Base-by-base conservation (phyloP, 2,329 filamentous ascomycete genomes). In the Drechslera avenae region DNA sequence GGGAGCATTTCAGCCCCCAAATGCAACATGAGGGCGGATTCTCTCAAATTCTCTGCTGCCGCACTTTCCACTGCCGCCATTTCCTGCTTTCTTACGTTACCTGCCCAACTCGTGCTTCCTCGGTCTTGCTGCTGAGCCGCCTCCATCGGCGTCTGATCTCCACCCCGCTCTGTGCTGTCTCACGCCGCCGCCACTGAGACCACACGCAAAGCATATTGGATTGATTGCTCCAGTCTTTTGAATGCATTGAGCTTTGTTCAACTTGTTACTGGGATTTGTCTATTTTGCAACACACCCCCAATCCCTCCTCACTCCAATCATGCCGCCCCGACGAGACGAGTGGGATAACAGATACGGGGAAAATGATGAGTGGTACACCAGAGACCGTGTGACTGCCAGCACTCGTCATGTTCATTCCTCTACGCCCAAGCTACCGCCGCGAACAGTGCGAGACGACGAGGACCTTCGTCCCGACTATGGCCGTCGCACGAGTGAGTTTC, bases 311-410 rank as follows among this genome's bases (percentile, higher is more conserved):
- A 23, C 21, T 23, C 21, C 21, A 23, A n/a, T 17, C 35, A 50
- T 17, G 28, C 71, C 71, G 69, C 56, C 62, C 26, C 56, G 47
- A 17, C 50, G 62, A 54, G 58, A 63, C 45, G 59, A 54, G 43
- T 72, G 61, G 60, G 67, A 69, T 42, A 57, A 68, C 43, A 56
- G 59, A 21, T 50, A 51, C 46, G 67, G 26, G 12, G 26, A 68
- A 34, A 67, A 69, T 19, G 68, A 70, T 40, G 69, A 72, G 62
- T 71, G 64, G 64, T 64, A 62, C 40, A 42, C 43, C 42, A 58
- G 17, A 16, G 56, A 60, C 42, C 56, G 57, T 17, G 47, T 59
- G 14, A 52, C 49, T 23, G 54, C 62, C 46, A 67, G 67, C 41
- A 64, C 66, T 35, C 70, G 71, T 57, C 68, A 73, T 66, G 65